These are phyloP conservation scores for Aspergillus ochraceus DNA, from an alignment of 2,329 filamentous ascomycete genomes.

Conservation along the genomic window DNA sequence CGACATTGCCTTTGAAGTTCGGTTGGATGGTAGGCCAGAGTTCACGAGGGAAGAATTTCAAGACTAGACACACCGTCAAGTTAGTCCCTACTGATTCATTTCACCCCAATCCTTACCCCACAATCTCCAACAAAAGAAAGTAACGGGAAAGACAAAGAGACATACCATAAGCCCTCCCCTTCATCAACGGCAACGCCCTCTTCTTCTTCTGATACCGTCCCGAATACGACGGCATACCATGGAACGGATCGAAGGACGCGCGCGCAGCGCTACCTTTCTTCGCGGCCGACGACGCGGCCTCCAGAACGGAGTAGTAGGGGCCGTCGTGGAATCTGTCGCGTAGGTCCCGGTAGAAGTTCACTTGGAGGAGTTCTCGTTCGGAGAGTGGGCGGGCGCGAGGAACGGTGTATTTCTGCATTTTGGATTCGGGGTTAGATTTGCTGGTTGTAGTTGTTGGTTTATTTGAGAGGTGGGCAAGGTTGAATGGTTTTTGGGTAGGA, in stretches of 20 bases:
- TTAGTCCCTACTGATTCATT: background rate
- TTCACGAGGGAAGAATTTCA: conserved; percentile 60
- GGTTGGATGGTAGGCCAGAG: conserved; percentile 57
- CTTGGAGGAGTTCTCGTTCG: conserved; percentile 47
- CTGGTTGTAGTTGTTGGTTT: background rate
- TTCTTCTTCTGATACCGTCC: conserved; percentile 59
- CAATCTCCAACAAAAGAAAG: background rate
- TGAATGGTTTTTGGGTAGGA: too few species aligned
- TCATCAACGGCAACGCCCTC: conserved; percentile 55
- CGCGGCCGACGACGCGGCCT: conserved; percentile 37
- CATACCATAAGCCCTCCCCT: conserved; percentile 56
- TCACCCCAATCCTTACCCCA: background rate
- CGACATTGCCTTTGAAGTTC: conserved; percentile 37
- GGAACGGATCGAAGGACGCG: conserved; percentile 60
- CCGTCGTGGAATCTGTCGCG: conserved; percentile 60
- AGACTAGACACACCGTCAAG: conserved; percentile 39
- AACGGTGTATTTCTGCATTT: conserved; percentile 38
- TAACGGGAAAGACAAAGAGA: conserved; percentile 12
- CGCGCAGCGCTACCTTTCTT: conserved; percentile 47
- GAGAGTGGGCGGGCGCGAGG: conserved; percentile 34
- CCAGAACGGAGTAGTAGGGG: conserved; percentile 59
- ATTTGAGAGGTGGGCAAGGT: background rate
- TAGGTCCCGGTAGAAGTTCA: conserved; percentile 53
- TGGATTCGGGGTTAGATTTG: background rate
- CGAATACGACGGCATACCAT: conserved; percentile 61